Evolutionary conservation across 208 protist species (phyloP), one percentile per base, ranked within the genome.

Genomic region (Leishmania aethiopica): DNA sequence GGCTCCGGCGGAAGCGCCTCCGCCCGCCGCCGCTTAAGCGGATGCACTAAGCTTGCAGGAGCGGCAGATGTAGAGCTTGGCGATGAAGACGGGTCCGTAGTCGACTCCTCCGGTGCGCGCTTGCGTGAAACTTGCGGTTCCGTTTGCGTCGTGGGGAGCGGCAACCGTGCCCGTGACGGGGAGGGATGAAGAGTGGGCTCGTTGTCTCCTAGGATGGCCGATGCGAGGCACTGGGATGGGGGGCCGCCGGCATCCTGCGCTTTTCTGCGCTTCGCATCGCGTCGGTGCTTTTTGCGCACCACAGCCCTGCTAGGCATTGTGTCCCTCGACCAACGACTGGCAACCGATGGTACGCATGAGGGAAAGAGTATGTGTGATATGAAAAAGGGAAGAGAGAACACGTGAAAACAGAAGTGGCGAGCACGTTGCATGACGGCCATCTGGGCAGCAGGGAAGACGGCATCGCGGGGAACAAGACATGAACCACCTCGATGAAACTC

Each of bases 241-340:
- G 32, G 49, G 17, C 62, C 53, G 15, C 40, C 71, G 8, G 67
- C 77, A 35, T 83, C 75, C 37, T 45, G 74, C 37, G 80, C 28
- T 74, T 94, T 95, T 22, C 73, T 75, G 47, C 89, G 85, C 75
- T 94, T 95, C 28, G 91, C 82, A 75, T 97, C 93, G 51, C 92
- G 91, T 15, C 93, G 84, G 15, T 92, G 87, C 84, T 96, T 97
- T 80, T 96, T 97, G 35, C 92, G 88, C 60, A 95, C 35, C 11
- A 97, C 94, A 0, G 94, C 94, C 32, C 92, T 79, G 81, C 94
- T 97, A 10, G 93, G 93, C 94, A 97, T 97, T 1, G 15, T 32
- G 67, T 74, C 25, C 45, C 45, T 53, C 25, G 5, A 0, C 7
- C 22, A 17, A 17, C 37, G 28, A 32, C 70, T 35, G 42, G 19